These are phyloP conservation scores for Persicaria tinctoria DNA, from an alignment of 148 eudicot genomes.

Conservation along the genomic window DNA sequence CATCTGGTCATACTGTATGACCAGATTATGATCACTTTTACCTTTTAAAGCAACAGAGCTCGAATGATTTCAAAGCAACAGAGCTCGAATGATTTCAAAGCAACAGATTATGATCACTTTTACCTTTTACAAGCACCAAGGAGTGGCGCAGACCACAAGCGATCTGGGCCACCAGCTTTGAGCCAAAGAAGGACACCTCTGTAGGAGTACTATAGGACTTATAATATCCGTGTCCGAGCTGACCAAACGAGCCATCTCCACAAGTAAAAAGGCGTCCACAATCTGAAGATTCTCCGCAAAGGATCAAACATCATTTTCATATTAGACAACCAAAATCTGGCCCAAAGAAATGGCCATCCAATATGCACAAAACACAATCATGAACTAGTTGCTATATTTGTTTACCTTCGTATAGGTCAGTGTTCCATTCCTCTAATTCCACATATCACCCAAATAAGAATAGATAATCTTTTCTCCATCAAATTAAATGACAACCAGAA, in stretches of 20 bases:
- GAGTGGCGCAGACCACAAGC: constrained; percentile 97
- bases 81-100: background rate
- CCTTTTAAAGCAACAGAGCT: no score
- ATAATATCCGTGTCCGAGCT: constrained; percentile 84
- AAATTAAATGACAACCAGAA: no score
- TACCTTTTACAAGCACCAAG: constrained; percentile 66
- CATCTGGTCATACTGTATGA: background rate
- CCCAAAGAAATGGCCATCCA: background rate
- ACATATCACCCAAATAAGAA: background rate
- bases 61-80: background rate
- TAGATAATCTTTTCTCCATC: no score
- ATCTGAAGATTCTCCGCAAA: constrained; percentile 25
- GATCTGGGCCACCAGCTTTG: constrained; percentile 56
- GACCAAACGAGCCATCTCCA: constrained; percentile 98
- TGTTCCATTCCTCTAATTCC: background rate
- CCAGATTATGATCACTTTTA: no score
- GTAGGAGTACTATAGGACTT: constrained; percentile 39
- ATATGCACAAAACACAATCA: background rate
- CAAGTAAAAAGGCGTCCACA: constrained; percentile 72
- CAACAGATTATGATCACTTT: constrained; percentile 1
- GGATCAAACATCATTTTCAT: background rate
- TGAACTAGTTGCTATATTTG: background rate
- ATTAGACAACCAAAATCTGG: background rate
- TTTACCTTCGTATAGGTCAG: background rate
- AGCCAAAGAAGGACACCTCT: constrained; percentile 41